A percentile compares a stretch with the other conserved stretches of the same genome.
These are phyloP conservation scores for Dryas drummondii DNA, from an alignment of 306 rosid genomes.

Conservation along the genomic window DNA sequence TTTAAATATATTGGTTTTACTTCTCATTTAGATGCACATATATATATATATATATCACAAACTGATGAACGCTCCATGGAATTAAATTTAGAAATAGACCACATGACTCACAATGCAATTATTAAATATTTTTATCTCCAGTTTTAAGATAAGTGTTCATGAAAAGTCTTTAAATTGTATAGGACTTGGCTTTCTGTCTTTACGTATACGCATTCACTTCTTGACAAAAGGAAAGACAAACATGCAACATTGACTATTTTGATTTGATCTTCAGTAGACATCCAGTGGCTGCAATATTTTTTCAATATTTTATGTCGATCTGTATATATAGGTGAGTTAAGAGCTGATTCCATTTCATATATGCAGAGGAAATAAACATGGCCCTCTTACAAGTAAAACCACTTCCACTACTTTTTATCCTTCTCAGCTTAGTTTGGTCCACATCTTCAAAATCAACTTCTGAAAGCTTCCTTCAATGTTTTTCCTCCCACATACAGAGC, in stretches of 20 bases:
- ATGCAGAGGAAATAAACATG: not conserved
- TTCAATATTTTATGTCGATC: too few species aligned
- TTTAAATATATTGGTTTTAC: not conserved
- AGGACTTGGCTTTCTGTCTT: not conserved
- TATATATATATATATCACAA: too few species aligned
- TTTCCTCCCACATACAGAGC: conserved; percentile 12
- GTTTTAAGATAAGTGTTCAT: too few species aligned
- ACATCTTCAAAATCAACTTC: conserved; percentile 1
- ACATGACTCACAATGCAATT: not conserved
- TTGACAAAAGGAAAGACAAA: too few species aligned
- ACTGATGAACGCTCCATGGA: too few species aligned
- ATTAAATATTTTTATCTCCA: not conserved
- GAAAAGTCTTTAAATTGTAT: not conserved
- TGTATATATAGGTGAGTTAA: not conserved
- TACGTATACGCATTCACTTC: not conserved
- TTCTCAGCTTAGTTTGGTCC: conserved; percentile 10
- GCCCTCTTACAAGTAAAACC: not conserved
- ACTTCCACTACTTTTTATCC: not conserved
- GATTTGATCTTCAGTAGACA: not conserved
- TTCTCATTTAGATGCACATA: not conserved
- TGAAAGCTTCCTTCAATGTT: conserved; percentile 16
- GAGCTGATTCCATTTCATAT: not conserved
- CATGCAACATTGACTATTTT: too few species aligned
- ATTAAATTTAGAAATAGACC: too few species aligned
- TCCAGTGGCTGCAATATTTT: not conserved